Conservation (phyloP, 768 basidiomycete species). For the Suillus occidentalis region DNA sequence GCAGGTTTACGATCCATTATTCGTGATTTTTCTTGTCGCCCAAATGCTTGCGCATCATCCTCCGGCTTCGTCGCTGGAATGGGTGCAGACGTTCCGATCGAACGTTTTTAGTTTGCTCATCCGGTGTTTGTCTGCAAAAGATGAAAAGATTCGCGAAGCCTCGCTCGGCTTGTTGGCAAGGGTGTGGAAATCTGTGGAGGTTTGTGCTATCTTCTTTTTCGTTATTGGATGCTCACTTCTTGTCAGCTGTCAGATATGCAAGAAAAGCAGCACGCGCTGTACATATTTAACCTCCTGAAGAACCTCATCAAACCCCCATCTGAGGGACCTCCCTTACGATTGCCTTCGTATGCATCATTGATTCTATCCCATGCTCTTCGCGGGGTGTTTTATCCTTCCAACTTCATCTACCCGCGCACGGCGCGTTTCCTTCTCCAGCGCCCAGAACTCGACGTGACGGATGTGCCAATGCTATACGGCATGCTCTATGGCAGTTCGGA, state of each 20-base stretch:
- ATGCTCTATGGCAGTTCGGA: conserved; percentile 82
- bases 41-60: conserved; percentile 61
- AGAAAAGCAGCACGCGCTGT: conserved; percentile 71
- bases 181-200: conserved; percentile 63
- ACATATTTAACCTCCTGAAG: conserved; percentile 67
- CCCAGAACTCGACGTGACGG: conserved; percentile 71
- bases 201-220: conserved; percentile 29
- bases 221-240: conserved; percentile 3
- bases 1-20: conserved; percentile 76
- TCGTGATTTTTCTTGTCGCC: conserved; percentile 66
- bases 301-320: conserved; percentile 49
- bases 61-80: conserved; percentile 62
- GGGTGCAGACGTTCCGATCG: conserved; percentile 62
- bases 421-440: conserved; percentile 90
- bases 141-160: conserved; percentile 56
- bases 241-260: conserved; percentile 63
- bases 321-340: conserved; percentile 44
- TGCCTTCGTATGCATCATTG: conserved; percentile 79
- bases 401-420: conserved; percentile 84
- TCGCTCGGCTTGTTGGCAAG: conserved; percentile 62
- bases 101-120: conserved; percentile 76
- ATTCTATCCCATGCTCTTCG: conserved; percentile 81
- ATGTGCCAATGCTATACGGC: conserved; percentile 88
- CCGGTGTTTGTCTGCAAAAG: conserved; percentile 67
- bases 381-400: conserved; percentile 82